Conservation (phyloP, 129 eudicot species). For the Artemisia annua region DNA sequence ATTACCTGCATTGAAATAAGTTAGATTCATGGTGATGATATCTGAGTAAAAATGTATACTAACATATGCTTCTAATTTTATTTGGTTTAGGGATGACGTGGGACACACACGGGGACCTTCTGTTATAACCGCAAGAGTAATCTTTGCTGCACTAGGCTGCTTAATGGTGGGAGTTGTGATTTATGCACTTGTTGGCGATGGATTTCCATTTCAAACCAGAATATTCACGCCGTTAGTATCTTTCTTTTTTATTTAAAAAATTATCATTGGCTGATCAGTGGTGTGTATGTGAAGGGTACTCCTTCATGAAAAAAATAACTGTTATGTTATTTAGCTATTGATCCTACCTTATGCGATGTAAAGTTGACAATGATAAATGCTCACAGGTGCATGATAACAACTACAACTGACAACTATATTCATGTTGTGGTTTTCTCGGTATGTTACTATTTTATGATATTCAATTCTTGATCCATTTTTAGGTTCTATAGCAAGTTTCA, state of each 20-base stretch:
- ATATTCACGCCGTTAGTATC: slow-evolving; percentile 56
- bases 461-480: too few relatives aligned
- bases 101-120: slow-evolving; percentile 35
- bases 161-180: slow-evolving; percentile 52
- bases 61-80: not conserved
- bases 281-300: not conserved
- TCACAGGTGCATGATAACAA: slow-evolving; percentile 3
- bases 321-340: too few relatives aligned
- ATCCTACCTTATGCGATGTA: too few relatives aligned
- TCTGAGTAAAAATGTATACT: too few relatives aligned
- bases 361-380: not conserved
- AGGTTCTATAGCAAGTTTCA: too few relatives aligned
- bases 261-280: not conserved
- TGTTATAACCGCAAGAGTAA: slow-evolving; percentile 46
- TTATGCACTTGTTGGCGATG: slow-evolving; percentile 45
- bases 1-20: too few relatives aligned
- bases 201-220: slow-evolving; percentile 50
- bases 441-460: not conserved
- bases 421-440: slow-evolving; percentile 3
- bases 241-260: too few relatives aligned
- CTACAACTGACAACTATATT: not conserved
- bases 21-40: too few relatives aligned
- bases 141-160: slow-evolving; percentile 55
- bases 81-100: slow-evolving; percentile 34
- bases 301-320: too few relatives aligned